Conservation (phyloP, 2,329 filamentous ascomycete species). For the Dothistroma septosporum region DNA sequence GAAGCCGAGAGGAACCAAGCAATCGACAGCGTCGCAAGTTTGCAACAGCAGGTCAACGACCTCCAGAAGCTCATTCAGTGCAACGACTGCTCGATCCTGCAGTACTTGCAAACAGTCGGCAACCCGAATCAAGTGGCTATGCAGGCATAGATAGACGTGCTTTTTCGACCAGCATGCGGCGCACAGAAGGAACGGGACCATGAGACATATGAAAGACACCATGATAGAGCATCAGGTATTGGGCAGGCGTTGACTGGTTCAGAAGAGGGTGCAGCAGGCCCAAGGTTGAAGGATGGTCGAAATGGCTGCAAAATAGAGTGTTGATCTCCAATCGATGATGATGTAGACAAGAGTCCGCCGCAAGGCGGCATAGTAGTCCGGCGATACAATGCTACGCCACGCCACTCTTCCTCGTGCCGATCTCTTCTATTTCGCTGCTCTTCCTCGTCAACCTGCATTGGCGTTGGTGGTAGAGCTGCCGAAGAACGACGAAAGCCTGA, state of each 20-base stretch:
- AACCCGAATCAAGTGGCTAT: conserved; percentile 7
- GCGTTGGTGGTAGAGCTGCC: background rate
- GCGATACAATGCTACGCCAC: background rate
- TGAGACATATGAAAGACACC: background rate
- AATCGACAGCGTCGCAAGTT: conserved; percentile 37
- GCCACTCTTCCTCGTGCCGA: background rate
- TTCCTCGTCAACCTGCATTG: background rate
- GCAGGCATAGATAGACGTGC: background rate
- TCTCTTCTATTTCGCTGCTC: background rate
- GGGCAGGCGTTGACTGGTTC: background rate
- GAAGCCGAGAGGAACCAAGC: conserved; percentile 41
- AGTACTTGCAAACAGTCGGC: conserved; percentile 22
- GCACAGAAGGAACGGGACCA: background rate
- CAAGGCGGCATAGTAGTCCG: background rate
- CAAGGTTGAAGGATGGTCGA: background rate
- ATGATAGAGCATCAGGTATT: background rate
- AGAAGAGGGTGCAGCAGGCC: background rate
- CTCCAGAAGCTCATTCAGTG: conserved; percentile 45
- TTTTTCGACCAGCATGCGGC: background rate
- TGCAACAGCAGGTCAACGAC: conserved; percentile 40
- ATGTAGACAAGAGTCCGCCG: background rate
- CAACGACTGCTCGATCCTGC: conserved; percentile 39
- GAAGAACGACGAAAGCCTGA: conserved; percentile 1
- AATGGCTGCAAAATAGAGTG: background rate
- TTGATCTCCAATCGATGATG: background rate